Percentiles rank a stretch among this genome's conserved stretches.
Evolutionary conservation across 2,329 filamentous ascomycete species (phyloP).

Genomic region (Blumeria hordei): DNA sequence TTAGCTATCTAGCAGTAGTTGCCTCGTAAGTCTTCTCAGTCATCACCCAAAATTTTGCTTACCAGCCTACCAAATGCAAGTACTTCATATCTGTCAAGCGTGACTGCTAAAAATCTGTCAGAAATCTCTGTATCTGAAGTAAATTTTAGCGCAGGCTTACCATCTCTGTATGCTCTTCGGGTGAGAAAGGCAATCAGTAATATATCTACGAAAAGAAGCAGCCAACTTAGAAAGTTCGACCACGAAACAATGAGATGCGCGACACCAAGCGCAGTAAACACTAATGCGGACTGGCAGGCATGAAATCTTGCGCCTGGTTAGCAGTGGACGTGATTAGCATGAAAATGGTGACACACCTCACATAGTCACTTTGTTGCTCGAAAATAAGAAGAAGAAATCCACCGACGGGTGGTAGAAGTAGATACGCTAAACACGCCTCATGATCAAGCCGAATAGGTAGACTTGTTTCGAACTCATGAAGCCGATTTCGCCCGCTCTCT

Average conservation of each 20-base stretch:
- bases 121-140: not conserved
- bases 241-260: conserved; percentile 71
- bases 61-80: conserved; percentile 70
- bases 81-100: conserved; percentile 36
- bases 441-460: conserved; percentile 68
- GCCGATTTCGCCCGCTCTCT: conserved; percentile 21
- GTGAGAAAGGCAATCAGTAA: conserved; percentile 53
- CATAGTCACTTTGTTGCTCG: conserved; percentile 92
- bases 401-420: conserved; percentile 63
- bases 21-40: conserved; percentile 17
- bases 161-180: conserved; percentile 60
- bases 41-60: conserved; percentile 75
- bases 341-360: conserved; percentile 35
- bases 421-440: conserved; percentile 75
- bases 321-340: not conserved
- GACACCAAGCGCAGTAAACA: conserved; percentile 53
- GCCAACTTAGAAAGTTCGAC: conserved; percentile 63
- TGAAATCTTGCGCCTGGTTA: conserved; percentile 41
- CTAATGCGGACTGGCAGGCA: conserved; percentile 75
- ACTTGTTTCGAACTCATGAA: conserved; percentile 77
- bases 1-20: too few relatives aligned
- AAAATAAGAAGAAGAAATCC: conserved; percentile 62
- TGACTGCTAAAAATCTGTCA: conserved; percentile 25
- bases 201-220: conserved; percentile 55
- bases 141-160: conserved; percentile 16